Base-by-base conservation (phyloP, 345 rosid species). In the Nephelium lappaceum region DNA sequence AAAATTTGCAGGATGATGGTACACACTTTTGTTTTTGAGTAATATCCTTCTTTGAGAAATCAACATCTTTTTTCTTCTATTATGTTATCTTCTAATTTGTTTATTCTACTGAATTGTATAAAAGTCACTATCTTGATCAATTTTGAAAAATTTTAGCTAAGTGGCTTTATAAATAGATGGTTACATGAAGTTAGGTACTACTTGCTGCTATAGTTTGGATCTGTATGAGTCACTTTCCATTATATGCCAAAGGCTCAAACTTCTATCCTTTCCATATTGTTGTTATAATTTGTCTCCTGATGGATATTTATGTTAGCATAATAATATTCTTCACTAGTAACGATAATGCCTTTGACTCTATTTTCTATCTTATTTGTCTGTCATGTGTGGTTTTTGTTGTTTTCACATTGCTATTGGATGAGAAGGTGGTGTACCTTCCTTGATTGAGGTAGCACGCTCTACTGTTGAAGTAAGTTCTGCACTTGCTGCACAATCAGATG, bases 401-500 rank as follows among this genome's bases (percentile, higher is more conserved):
- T 77, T 41, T 76, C 83, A 85, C 73, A 66, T 86, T 72, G 86
- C 85, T 24, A 86, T 86, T 63, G 88, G 88, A 71, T 76, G 60
- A 86, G 84, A 68, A 53, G 88, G 88, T 1, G 88, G 88, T 64
- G 77, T 86, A 21, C 80, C 83, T 21, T 86, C 88, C 8, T 85
- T 86, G 47, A 77, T 86, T 71, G 82, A 78, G 3, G 49, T 86
- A 45, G 86, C 88, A 36, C 69, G 77, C 71, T 86, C 86, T 1
- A 81, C 41, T 27, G 80, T 65, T 31, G 78, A 67, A 68, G 88
- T 81, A 77, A 76, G 86, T 79, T 51, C 60, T 5, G n/a, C 51
- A 18, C 16, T 51, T 36, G 74, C 66, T 5, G 45, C 43, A 18
- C 67, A 25, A 53, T 72, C 15, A 10, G 68, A 66, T 61, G 38